A percentile compares a stretch with the other conserved stretches of the same genome.
phyloP scores from a whole-genome alignment of 2,329 filamentous ascomycete genomes.

The Xylaria multiplex region DNA sequence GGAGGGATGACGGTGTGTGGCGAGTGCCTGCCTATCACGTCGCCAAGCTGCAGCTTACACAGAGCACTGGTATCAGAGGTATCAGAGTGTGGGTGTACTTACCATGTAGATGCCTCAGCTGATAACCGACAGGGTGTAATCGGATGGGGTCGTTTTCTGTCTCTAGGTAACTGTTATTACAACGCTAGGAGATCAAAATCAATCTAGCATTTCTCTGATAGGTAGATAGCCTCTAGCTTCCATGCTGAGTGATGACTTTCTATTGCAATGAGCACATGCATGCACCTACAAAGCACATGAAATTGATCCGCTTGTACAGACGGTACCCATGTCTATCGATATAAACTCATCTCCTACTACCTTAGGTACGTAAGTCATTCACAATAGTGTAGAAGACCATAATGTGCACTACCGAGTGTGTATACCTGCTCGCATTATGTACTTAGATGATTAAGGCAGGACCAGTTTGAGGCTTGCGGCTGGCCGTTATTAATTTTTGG shows the following conservation, averaged over 20 bases:
- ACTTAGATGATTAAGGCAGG: not conserved
- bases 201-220: too few species aligned
- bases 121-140: not conserved
- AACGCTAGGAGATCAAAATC: too few species aligned
- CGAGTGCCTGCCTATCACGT: not conserved
- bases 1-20: not conserved
- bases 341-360: too few species aligned
- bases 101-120: not conserved
- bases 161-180: too few species aligned
- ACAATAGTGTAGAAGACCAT: too few species aligned
- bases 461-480: conserved; percentile 21
- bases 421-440: too few species aligned
- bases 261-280: not conserved
- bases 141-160: too few species aligned
- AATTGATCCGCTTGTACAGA: not conserved
- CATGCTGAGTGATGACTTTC: not conserved
- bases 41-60: conserved; percentile 14
- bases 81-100: not conserved
- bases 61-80: not conserved
- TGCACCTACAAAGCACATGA: not conserved
- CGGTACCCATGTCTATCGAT: too few species aligned
- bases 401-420: too few species aligned
- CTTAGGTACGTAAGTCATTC: too few species aligned
- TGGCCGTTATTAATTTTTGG: conserved; percentile 29
- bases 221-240: too few species aligned